Percentiles rank a stretch among this genome's conserved stretches.
These are phyloP conservation scores for Mollisiaceae sp. DNA, from an alignment of 2,329 filamentous ascomycete species.

Conservation along the genomic window DNA sequence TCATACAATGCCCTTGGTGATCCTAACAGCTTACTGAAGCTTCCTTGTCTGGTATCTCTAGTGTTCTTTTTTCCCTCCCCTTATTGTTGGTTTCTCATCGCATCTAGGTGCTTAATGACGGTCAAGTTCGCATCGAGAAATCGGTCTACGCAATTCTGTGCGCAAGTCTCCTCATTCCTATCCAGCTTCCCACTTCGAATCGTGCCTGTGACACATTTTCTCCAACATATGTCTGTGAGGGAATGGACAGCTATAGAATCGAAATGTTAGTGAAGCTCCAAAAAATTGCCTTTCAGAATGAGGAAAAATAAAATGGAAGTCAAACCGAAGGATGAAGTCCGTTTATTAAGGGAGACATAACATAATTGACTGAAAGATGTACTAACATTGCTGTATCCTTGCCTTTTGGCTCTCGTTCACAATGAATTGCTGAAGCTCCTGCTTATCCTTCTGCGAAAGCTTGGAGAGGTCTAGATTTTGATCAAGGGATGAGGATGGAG, in stretches of 20 bases:
- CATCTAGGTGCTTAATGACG: constrained; percentile 84
- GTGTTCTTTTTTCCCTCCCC: background rate
- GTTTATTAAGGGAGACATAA: background rate
- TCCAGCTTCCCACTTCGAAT: constrained; percentile 78
- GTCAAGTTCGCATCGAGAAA: constrained; percentile 89
- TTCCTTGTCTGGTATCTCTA: background rate
- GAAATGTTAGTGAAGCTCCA: constrained; percentile 5
- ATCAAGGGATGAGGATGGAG: constrained; percentile 31
- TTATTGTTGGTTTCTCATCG: constrained; percentile 50
- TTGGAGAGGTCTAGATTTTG: constrained; percentile 67
- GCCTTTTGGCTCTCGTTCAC: constrained; percentile 85
- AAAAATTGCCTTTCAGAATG: background rate
- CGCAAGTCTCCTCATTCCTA: constrained; percentile 77
- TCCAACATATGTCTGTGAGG: constrained; percentile 85
- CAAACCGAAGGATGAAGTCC: background rate
- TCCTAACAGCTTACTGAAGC: background rate
- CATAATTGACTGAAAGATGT: constrained; percentile 9
- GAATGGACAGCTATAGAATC: constrained; percentile 61
- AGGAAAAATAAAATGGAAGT: background rate
- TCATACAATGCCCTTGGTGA: background rate
- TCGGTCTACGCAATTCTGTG: constrained; percentile 91
- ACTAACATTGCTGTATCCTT: constrained; percentile 58
- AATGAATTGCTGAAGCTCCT: constrained; percentile 86
- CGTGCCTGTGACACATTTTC: constrained; percentile 82
- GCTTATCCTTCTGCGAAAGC: constrained; percentile 82